phyloP scores from a whole-genome alignment of 768 basidiomycete genomes.

The Mycena indigotica region DNA sequence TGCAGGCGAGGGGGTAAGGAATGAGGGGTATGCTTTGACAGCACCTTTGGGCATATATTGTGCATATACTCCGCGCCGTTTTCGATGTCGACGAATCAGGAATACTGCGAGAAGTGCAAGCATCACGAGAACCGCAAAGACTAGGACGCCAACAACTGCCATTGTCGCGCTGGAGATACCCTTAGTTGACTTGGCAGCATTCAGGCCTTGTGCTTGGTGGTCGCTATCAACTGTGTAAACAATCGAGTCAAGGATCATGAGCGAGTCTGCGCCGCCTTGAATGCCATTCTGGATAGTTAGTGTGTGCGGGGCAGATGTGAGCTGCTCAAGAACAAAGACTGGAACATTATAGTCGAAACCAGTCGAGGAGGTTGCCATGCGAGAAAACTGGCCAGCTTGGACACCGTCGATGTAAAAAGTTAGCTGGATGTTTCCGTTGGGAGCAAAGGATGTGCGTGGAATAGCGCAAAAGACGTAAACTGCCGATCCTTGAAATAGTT shows the following conservation, averaged over 20 bases:
- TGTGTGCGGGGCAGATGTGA: constrained; percentile 29
- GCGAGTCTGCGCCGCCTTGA: constrained; percentile 22
- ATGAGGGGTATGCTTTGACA: constrained; percentile 11
- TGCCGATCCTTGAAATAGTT: constrained; percentile 39
- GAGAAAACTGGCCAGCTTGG: constrained; percentile 27
- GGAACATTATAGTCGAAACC: constrained; percentile 33
- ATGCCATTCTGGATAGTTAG: constrained; percentile 34
- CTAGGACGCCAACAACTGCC: constrained; percentile 14
- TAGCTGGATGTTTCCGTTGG: constrained; percentile 35
- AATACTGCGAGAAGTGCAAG: constrained; percentile 7
- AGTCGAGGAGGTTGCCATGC: constrained; percentile 18
- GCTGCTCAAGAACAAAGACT: constrained; percentile 30
- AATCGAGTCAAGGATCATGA: constrained; percentile 42
- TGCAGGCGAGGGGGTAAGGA: constrained; percentile 3
- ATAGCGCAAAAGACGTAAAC: constrained; percentile 46
- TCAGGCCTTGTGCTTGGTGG: not conserved
- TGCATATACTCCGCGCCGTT: constrained; percentile 16
- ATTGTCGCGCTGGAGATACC: not conserved
- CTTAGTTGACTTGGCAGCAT: not conserved
- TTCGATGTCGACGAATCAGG: constrained; percentile 13
- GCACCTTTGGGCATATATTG: constrained; percentile 16
- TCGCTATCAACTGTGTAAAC: constrained; percentile 36
- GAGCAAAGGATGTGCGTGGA: constrained; percentile 26
- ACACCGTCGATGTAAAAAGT: constrained; percentile 38
- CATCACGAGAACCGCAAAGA: constrained; percentile 3